Evolutionary conservation across 257 asterid species (phyloP), one percentile per base, ranked within the genome.

Genomic region (Plantago ovata): DNA sequence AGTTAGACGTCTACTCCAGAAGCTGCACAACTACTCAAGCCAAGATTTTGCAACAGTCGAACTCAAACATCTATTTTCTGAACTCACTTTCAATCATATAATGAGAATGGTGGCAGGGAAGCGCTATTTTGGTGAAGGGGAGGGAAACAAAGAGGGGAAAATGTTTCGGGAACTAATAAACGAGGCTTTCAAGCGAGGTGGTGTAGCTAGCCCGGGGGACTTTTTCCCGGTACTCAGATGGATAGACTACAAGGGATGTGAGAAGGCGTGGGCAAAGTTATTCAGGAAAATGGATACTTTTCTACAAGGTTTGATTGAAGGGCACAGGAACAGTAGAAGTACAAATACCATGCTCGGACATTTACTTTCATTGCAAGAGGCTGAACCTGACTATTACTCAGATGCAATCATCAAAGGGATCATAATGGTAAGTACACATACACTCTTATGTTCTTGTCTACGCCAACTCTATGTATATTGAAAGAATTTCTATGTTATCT

Each of bases 101-200:
- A 67, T 64, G 73, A 70, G 77, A 40, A 73, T 73, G 83, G 54
- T 67, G 10, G 54, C 70, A 5, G 83, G 80, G 19, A 74, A 77
- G 24, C 39, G 74, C 3, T 69, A 57, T 52, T 59, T 62, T 18
- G 63, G 62, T 3, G 55, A 36, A 14, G 70, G 60, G 6, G 58
- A 19, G 9, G 70, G 58, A 1, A 16, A 15, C 4, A 33, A 64
- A 12, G 75, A 77, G 49, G 70, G 64, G 3, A 65, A 36, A 36
- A 8, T 23, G 11, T 57, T 71, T 45, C 68, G 65, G 24, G 66
- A 40, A 32, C 71, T 78, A 1, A 68, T 68, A 4, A 16, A 43
- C 0, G 63, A 78, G 16, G 32, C 43, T 3, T 53, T 71, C 16
- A 36, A 14, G 23, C n/a, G 7, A 2, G 59, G 46, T 0, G 78